phyloP scores from a whole-genome alignment of 2,329 filamentous ascomycete species.

The Calonectria crousiana region DNA sequence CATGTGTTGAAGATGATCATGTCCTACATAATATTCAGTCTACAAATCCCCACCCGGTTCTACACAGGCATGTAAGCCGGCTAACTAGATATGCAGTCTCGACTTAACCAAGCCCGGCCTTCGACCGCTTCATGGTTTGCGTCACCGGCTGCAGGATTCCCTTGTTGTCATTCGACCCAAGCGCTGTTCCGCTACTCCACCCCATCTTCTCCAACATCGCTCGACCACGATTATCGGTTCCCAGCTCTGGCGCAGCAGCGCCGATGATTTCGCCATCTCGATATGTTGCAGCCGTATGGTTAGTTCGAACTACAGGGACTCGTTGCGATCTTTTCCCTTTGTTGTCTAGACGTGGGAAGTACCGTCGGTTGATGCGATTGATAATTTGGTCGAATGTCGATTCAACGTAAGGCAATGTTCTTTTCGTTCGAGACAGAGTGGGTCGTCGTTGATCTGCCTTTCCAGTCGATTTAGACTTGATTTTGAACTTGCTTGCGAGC shows the following conservation, averaged over 20 bases:
- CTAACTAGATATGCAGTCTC: too few relatives aligned
- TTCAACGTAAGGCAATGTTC: conserved; percentile 73
- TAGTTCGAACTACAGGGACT: conserved; percentile 39
- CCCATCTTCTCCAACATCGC: conserved; percentile 97
- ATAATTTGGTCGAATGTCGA: conserved; percentile 60
- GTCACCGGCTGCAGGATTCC: conserved; percentile 88
- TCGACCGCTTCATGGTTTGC: conserved; percentile 88
- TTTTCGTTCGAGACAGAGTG: conserved; percentile 78
- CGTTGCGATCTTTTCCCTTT: conserved; percentile 50
- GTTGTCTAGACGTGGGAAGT: conserved; percentile 66
- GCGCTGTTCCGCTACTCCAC: conserved; percentile 87
- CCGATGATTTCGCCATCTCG: conserved; percentile 91
- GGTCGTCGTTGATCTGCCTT: conserved; percentile 80
- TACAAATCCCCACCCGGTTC: background rate
- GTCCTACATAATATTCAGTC: background rate
- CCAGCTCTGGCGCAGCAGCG: conserved; percentile 85
- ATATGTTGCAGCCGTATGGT: conserved; percentile 60
- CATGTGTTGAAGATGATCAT: background rate
- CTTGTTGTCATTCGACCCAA: conserved; percentile 86
- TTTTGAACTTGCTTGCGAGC: conserved; percentile 77
- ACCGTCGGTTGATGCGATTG: conserved; percentile 58
- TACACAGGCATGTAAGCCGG: too few relatives aligned
- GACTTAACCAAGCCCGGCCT: conserved; percentile 80
- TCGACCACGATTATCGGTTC: conserved; percentile 83
- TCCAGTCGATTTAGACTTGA: conserved; percentile 89